A percentile compares a stretch with the other conserved stretches of the same genome.
Conservation (phyloP, 148 eudicot genomes). For the Rhododendron molle region DNA sequence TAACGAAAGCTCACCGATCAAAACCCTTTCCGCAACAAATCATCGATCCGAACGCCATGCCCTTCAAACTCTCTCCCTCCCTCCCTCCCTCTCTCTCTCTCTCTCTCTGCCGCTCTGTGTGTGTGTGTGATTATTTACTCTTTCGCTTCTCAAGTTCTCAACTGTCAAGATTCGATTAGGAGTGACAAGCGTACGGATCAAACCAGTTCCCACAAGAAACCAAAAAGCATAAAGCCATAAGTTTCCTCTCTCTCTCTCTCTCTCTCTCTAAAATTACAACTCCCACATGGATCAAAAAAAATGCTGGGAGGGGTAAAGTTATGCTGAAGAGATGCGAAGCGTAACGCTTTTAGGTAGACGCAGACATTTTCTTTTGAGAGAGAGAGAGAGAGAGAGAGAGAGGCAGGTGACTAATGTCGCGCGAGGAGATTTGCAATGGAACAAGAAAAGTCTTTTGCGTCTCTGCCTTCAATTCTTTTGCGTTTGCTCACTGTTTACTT, state of each 20-base stretch:
- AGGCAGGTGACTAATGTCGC: not conserved
- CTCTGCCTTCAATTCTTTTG: not conserved
- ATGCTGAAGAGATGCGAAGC: not conserved
- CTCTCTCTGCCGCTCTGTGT: not conserved
- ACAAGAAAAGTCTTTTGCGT: not conserved
- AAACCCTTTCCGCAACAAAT: slow-evolving; percentile 39
- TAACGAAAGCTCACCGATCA: slow-evolving; percentile 35
- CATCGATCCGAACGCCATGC: slow-evolving; percentile 40
- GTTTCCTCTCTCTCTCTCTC: not conserved
- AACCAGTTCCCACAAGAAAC: not conserved
- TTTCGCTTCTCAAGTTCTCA: not conserved
- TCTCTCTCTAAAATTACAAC: not conserved
- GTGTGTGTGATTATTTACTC: not conserved
- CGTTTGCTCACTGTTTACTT: not conserved
- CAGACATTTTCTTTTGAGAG: not conserved
- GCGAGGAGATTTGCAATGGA: not conserved
- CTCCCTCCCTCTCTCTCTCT: not conserved
- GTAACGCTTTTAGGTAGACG: not conserved
- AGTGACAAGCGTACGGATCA: not conserved
- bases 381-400: slow-evolving; percentile 1
- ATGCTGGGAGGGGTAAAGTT: not conserved
- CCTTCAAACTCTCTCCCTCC: slow-evolving; percentile 1
- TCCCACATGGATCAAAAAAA: too few relatives aligned
- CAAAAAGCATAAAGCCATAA: not conserved
- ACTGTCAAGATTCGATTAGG: not conserved